Evolutionary conservation across 257 asterid genomes (phyloP).

Genomic region (Catharanthus roseus): DNA sequence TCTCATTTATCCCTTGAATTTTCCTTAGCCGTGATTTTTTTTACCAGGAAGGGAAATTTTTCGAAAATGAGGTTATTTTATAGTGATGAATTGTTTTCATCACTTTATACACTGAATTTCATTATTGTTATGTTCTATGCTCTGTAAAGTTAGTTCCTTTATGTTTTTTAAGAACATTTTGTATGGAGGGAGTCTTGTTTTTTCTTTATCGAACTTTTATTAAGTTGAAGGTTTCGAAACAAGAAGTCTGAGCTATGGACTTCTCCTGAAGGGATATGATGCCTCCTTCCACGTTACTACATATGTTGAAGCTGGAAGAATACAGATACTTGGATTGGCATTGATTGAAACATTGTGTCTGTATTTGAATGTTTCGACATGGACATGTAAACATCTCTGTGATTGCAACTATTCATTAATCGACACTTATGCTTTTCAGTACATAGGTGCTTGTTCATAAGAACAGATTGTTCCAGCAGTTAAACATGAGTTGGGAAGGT

Average conservation of each 20-base stretch:
- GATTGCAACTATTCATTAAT: neutral
- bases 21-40: neutral
- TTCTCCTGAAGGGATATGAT: neutral
- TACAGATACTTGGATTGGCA: neutral
- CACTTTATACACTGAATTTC: neutral
- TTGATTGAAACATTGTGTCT: neutral
- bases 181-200: neutral
- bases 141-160: neutral
- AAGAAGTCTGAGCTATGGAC: neutral
- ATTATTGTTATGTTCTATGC: neutral
- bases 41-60: too few relatives aligned
- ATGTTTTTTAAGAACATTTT: neutral
- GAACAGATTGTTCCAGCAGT: neutral
- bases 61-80: neutral
- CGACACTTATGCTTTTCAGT: neutral
- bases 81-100: too few relatives aligned
- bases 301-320: neutral
- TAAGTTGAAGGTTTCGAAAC: neutral
- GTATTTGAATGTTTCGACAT: neutral
- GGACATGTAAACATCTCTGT: neutral
- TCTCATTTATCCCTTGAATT: neutral
- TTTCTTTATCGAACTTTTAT: neutral
- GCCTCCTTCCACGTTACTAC: neutral
- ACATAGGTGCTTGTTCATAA: neutral
- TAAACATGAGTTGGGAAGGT: neutral